Evolutionary conservation across 306 rosid species (phyloP), one percentile per base, ranked within the genome.

Genomic region (Benincasa hispida): DNA sequence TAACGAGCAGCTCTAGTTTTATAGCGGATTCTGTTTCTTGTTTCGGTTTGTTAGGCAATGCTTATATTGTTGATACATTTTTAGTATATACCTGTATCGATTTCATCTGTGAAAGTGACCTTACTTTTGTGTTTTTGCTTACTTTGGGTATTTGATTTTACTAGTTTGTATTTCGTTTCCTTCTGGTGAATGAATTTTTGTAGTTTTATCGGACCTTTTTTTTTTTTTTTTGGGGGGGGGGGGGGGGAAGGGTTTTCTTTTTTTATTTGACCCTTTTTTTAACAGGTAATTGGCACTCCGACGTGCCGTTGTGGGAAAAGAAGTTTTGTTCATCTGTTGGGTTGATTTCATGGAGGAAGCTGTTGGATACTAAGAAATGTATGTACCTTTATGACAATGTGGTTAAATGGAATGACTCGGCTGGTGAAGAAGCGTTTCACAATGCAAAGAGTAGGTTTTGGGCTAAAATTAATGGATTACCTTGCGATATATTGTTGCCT

Each of bases 301-400:
- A 80, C 8, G 89, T 88, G 63, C 97, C 96, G 19, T 12, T 69
- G 10, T 93, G 98, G 98, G 98, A 93, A 74, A 91, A 81, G 85
- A 81, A 83, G 57, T 93, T 90, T 78, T 91, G 94, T 76, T 12
- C 22, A 6, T 62, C 74, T 21, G 83, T 90, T 34, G 93, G 98
- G 61, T 83, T 66, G 72, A 75, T 93, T 82, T 83, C 96, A 4
- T 93, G 98, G 98, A 0, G 35, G 75, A 91, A 85, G 78, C 50
- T 93, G 32, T 2, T 90, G 75, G 96, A 93, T 54, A 70, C 83
- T 75, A 85, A 91, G 77, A 87, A 51, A 77, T 88, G 79, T 42
- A 83, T 89, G 85, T 35, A 84, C 76, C 84, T 87, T 1, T 81
- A 84, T 70, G 81, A 81, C 3, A 84, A 81, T 61, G 86, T 93